phyloP scores from a whole-genome alignment of 2,329 filamentous ascomycete genomes.

The Pyricularia sp. region DNA sequence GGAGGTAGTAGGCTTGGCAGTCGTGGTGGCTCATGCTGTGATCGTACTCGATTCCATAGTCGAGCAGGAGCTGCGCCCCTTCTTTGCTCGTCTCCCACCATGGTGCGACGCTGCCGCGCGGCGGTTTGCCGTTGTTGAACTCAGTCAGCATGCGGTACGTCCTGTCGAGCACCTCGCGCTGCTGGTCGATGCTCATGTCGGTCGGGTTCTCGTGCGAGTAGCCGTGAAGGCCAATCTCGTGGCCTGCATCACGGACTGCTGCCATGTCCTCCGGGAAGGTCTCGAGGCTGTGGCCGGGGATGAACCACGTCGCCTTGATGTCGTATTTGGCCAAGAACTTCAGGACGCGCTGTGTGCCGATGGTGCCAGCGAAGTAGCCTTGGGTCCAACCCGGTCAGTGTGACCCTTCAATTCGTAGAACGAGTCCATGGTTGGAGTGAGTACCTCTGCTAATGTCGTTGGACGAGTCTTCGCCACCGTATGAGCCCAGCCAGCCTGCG shows the following conservation, averaged over 20 bases:
- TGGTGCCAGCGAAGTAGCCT: conserved; percentile 61
- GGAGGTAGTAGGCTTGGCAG: conserved; percentile 53
- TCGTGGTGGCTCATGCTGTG: conserved; percentile 59
- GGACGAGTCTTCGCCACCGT: conserved; percentile 62
- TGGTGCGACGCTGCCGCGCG: conserved; percentile 62
- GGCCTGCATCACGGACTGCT: conserved; percentile 33
- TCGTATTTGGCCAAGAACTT: conserved; percentile 64
- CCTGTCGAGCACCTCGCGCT: conserved; percentile 65
- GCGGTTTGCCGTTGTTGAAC: conserved; percentile 53
- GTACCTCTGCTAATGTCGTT: conserved; percentile 63
- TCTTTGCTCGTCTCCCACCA: conserved; percentile 67
- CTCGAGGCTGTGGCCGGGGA: conserved; percentile 37
- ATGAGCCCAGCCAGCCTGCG: conserved; percentile 66
- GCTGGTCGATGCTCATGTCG: conserved; percentile 61
- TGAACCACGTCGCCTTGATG: conserved; percentile 54
- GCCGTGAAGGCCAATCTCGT: conserved; percentile 37
- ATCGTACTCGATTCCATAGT: conserved; percentile 62
- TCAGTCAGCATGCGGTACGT: conserved; percentile 63
- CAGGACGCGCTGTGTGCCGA: conserved; percentile 55
- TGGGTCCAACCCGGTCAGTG: background rate
- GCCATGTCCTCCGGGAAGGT: conserved; percentile 37
- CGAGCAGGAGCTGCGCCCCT: conserved; percentile 53
- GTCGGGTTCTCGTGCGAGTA: conserved; percentile 28
- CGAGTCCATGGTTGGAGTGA: background rate
- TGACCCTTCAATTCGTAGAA: background rate